Base-by-base conservation (phyloP, 23 red algal genomes). In the Gracilaria gracilis region DNA sequence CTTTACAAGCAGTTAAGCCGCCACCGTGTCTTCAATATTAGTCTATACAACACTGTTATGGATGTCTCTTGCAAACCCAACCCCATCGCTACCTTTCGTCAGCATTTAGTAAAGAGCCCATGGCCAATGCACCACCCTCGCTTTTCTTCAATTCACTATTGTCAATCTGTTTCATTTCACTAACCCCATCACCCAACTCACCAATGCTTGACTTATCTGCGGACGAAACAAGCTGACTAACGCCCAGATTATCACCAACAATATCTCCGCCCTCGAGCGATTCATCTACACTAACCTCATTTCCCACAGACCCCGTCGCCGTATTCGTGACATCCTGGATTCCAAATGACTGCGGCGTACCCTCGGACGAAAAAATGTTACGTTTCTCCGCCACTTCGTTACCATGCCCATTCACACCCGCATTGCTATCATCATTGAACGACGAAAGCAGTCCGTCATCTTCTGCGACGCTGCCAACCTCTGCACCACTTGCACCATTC, bases 91-190 rank as follows among this genome's bases (percentile, higher is more conserved):
- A 75, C 28, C 64, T 48, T 6, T 62, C 82, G 27, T 86, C 82
- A 24, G 62, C 20, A 36, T 86, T 86, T 50, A 86, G 40, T 57
- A 86, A 67, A 54, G 82, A 86, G 4, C 82, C 82, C 82, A 86
- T 86, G 16, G 58, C 82, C 82, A 86, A 50, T 15, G 58, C 62
- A 15, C 64, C 38, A 20, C 21, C 59, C 42, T 86, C 82, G 3
- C 57, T 47, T 35, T 44, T 73, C 20, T 24, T 73, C 67, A 73
- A 2, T 44, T 44, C 67, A 73, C 34, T 73, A 5, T 1, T 40
- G 20, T 73, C 67, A 12, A 0, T 44, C 38, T n/a, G 33, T 44
- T 42, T 73, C 67, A 40, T 21, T 29, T 73, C 67, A 23, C 34
- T 44, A 13, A 36, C 65, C 13, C 35, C 65, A 24, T 70, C 32